phyloP scores from a whole-genome alignment of 2,329 filamentous ascomycete species.

The Verticillium nubilum region DNA sequence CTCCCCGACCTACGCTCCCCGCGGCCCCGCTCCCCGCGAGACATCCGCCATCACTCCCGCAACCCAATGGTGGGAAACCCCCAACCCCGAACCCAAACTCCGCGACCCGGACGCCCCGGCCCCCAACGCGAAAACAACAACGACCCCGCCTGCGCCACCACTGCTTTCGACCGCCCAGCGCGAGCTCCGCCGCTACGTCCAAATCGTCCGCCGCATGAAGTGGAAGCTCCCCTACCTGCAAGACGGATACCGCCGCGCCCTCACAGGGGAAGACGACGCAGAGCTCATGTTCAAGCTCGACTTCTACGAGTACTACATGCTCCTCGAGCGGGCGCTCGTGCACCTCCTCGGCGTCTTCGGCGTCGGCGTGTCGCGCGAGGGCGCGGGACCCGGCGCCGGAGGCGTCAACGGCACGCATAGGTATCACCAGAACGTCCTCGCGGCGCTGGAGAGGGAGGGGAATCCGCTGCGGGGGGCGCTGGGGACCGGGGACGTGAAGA shows the following conservation, averaged over 20 bases:
- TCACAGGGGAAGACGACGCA: slow-evolving; percentile 31
- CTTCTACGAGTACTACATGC: slow-evolving; percentile 71
- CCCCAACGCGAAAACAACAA: background rate
- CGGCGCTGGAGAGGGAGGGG: slow-evolving; percentile 48
- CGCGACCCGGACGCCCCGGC: background rate
- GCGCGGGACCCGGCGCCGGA: slow-evolving; percentile 5
- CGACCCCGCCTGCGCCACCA: background rate
- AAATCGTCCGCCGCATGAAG: slow-evolving; percentile 53
- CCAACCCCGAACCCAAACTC: background rate
- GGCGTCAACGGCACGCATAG: slow-evolving; percentile 32
- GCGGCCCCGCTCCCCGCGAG: background rate
- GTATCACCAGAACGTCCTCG: slow-evolving; percentile 67
- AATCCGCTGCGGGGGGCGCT: slow-evolving; percentile 54
- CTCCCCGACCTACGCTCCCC: background rate
- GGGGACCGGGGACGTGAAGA: slow-evolving; percentile 47
- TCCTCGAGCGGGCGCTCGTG: slow-evolving; percentile 66
- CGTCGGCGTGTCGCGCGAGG: slow-evolving; percentile 36
- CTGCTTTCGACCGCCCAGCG: slow-evolving; percentile 20
- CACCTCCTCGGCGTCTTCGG: slow-evolving; percentile 61
- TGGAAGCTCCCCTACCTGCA: slow-evolving; percentile 60
- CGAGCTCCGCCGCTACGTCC: slow-evolving; percentile 53
- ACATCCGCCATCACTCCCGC: slow-evolving; percentile 5
- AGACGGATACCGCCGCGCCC: slow-evolving; percentile 48
- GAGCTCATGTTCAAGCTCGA: slow-evolving; percentile 73
- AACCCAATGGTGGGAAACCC: background rate